phyloP scores from a whole-genome alignment of 2,329 filamentous ascomycete genomes.

The Lachnum nothofagi region DNA sequence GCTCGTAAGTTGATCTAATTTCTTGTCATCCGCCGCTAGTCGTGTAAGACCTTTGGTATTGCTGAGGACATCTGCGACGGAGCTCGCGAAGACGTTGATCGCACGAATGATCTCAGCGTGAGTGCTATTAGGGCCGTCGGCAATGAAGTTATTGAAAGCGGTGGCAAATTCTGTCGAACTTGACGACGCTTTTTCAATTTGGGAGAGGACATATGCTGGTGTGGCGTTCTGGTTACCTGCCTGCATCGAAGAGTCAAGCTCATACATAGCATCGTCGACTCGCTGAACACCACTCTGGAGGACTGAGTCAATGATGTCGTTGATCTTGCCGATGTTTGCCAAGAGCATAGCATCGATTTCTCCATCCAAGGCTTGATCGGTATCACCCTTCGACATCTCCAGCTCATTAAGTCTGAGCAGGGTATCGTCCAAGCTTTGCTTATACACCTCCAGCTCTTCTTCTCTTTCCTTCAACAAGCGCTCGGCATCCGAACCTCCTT shows the following conservation, averaged over 20 bases:
- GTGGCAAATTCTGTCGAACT: constrained; percentile 97
- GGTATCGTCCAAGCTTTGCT: constrained; percentile 95
- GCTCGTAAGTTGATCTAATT: constrained; percentile 77
- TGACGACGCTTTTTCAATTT: constrained; percentile 92
- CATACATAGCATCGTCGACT: constrained; percentile 94
- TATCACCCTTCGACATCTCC: constrained; percentile 67
- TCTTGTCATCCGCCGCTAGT: constrained; percentile 93
- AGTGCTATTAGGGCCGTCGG: constrained; percentile 85
- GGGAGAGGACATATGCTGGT: constrained; percentile 87
- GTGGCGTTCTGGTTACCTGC: constrained; percentile 98
- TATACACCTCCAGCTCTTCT: constrained; percentile 96
- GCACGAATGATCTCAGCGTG: constrained; percentile 90
- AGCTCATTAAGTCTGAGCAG: constrained; percentile 88
- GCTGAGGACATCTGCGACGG: constrained; percentile 86
- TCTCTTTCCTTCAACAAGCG: constrained; percentile 86
- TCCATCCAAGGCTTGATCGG: constrained; percentile 76
- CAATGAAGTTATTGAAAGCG: constrained; percentile 97
- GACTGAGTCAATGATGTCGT: constrained; percentile 95
- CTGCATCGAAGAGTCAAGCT: constrained; percentile 96
- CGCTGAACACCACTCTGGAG: constrained; percentile 87
- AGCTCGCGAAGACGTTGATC: constrained; percentile 82
- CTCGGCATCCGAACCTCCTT: constrained; percentile 82
- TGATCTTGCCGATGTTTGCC: constrained; percentile 84
- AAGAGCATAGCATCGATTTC: constrained; percentile 87
- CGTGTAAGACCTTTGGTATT: constrained; percentile 94